Conservation (phyloP, 2,329 filamentous ascomycete genomes). For the Monilinia polystroma region DNA sequence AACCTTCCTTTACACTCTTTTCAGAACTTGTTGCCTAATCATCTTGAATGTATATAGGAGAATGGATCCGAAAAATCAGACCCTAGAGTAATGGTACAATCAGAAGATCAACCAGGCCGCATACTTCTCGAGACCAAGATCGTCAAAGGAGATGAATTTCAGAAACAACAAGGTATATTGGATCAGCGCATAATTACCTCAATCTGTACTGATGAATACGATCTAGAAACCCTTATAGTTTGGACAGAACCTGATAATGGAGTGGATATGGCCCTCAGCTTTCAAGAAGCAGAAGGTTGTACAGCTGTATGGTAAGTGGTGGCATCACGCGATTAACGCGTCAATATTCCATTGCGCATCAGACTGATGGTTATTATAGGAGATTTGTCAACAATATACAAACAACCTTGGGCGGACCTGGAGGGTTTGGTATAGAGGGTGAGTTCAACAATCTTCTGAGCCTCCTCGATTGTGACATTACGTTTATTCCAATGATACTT, state of each 20-base stretch:
- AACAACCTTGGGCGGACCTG: constrained; percentile 60
- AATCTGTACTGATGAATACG: constrained; percentile 34
- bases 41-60: constrained; percentile 44
- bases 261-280: constrained; percentile 96
- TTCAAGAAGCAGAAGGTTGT: constrained; percentile 95
- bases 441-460: background rate
- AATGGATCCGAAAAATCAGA: constrained; percentile 68
- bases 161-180: constrained; percentile 87
- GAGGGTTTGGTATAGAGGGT: constrained; percentile 55
- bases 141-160: constrained; percentile 90
- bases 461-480: background rate
- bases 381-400: constrained; percentile 89
- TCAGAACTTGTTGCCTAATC: constrained; percentile 36
- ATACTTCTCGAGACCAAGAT: constrained; percentile 87
- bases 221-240: constrained; percentile 87
- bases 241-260: constrained; percentile 87
- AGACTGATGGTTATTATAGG: constrained; percentile 50
- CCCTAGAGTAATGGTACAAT: constrained; percentile 84
- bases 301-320: constrained; percentile 77
- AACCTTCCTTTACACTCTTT: constrained; percentile 15
- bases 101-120: constrained; percentile 84
- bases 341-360: constrained; percentile 15
- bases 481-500: background rate
- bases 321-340: constrained; percentile 5
- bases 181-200: constrained; percentile 30